Evolutionary conservation across 2,329 filamentous ascomycete genomes (phyloP).

Genomic region (Trichoderma citrinoviride): DNA sequence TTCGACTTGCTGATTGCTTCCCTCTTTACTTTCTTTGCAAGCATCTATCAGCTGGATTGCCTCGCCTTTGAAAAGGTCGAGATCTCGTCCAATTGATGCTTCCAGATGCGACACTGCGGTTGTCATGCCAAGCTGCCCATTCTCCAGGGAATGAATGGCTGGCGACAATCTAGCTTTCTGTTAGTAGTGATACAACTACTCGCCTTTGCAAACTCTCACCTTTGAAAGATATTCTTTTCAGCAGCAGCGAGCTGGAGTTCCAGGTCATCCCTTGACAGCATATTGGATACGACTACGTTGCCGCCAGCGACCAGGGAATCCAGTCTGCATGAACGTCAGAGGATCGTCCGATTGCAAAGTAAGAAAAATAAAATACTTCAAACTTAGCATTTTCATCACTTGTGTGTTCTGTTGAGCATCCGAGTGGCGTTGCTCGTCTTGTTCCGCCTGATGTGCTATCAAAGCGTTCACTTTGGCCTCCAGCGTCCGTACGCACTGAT

Average conservation of each 20-base stretch:
- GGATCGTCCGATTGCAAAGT: background rate
- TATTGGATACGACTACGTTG: background rate
- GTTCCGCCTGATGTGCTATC: slow-evolving; percentile 16
- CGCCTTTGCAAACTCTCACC: background rate
- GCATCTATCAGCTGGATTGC: background rate
- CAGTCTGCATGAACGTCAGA: slow-evolving; percentile 2
- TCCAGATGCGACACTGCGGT: slow-evolving; percentile 1
- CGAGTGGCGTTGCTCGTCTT: slow-evolving; percentile 5
- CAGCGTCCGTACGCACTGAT: slow-evolving; percentile 21
- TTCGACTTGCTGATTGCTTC: background rate
- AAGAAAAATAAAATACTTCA: slow-evolving; percentile 23
- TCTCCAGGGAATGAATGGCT: background rate
- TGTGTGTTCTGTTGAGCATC: slow-evolving; percentile 8
- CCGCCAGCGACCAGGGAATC: slow-evolving; percentile 4
- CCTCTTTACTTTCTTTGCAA: background rate
- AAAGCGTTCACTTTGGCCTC: slow-evolving; percentile 27
- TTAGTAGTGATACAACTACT: background rate
- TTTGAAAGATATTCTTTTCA: slow-evolving; percentile 9
- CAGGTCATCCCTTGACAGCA: slow-evolving; percentile 4
- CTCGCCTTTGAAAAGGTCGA: slow-evolving; percentile 6
- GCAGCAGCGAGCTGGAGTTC: background rate
- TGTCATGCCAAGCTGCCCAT: background rate
- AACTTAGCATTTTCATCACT: slow-evolving; percentile 19
- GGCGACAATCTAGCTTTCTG: background rate
- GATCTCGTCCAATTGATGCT: background rate